Evolutionary conservation across 2,329 filamentous ascomycete genomes (phyloP).

Genomic region (Penicillium sp.): DNA sequence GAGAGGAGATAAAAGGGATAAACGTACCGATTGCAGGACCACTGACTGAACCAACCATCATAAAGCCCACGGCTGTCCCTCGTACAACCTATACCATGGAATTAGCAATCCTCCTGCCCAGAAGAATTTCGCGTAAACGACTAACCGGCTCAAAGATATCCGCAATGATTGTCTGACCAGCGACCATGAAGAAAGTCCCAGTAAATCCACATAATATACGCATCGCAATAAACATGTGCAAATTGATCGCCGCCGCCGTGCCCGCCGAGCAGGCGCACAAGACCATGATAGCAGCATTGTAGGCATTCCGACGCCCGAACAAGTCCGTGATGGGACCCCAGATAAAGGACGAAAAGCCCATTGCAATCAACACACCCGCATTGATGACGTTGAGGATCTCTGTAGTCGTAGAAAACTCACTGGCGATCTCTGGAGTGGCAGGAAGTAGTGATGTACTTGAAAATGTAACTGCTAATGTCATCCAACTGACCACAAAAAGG

Average conservation of each 20-base stretch:
- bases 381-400: constrained; percentile 42
- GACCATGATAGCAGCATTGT: constrained; percentile 39
- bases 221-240: constrained; percentile 41
- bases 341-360: constrained; percentile 42
- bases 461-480: constrained; percentile 45
- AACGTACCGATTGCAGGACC: constrained; percentile 46
- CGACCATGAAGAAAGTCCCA: constrained; percentile 44
- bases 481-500: constrained; percentile 46
- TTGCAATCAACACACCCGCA: constrained; percentile 40
- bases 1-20: not conserved
- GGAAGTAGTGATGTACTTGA: constrained; percentile 47
- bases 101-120: not conserved
- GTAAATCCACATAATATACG: constrained; percentile 39
- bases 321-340: constrained; percentile 38
- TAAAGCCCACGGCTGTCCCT: constrained; percentile 49
- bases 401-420: constrained; percentile 39
- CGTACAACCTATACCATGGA: constrained; percentile 34
- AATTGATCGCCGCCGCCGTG: constrained; percentile 34
- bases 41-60: constrained; percentile 46
- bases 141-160: constrained; percentile 44
- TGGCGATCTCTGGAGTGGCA: constrained; percentile 44
- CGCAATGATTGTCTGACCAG: constrained; percentile 42
- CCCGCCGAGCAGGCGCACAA: constrained; percentile 37
- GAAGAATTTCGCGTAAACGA: not conserved
- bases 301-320: constrained; percentile 34